A percentile compares a stretch with the other conserved stretches of the same genome.
phyloP scores from a whole-genome alignment of 2,329 filamentous ascomycete genomes.

The Clonostachys rhizophaga region DNA sequence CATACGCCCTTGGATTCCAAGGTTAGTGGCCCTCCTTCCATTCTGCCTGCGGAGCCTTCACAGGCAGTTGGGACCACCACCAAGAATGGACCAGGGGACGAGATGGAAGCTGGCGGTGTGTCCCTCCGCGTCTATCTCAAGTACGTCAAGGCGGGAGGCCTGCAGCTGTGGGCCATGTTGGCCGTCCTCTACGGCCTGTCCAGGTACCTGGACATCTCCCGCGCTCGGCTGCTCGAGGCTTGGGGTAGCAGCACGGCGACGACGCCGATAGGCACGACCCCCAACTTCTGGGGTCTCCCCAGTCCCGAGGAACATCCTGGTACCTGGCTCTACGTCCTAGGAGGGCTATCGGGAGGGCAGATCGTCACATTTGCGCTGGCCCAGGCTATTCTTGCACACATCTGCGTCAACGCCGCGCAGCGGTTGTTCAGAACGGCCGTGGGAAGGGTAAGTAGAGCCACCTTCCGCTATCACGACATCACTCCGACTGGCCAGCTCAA shows the following conservation, averaged over 20 bases:
- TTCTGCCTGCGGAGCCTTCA: conserved; percentile 11
- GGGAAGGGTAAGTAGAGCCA: conserved; percentile 69
- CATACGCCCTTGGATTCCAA: conserved; percentile 12
- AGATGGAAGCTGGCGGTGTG: conserved; percentile 59
- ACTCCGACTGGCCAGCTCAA: conserved; percentile 86
- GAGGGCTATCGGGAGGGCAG: conserved; percentile 58
- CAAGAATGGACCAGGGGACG: conserved; percentile 23
- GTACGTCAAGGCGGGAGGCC: conserved; percentile 76
- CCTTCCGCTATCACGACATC: conserved; percentile 86
- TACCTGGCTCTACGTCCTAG: conserved; percentile 72
- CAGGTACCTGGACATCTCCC: conserved; percentile 58
- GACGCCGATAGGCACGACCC: not conserved
- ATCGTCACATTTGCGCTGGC: conserved; percentile 56
- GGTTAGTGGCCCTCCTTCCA: not conserved
- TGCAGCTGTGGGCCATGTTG: conserved; percentile 67
- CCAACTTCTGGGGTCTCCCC: conserved; percentile 37
- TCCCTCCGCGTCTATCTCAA: conserved; percentile 74
- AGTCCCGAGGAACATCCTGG: conserved; percentile 60
- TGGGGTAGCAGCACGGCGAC: conserved; percentile 64
- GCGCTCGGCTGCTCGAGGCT: conserved; percentile 78
- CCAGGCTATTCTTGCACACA: conserved; percentile 66
- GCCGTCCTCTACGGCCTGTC: conserved; percentile 59
- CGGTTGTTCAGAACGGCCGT: conserved; percentile 71
- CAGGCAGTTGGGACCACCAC: conserved; percentile 8
- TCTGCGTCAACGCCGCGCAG: conserved; percentile 75